Evolutionary conservation across 2,329 filamentous ascomycete genomes (phyloP).

Genomic region (Geosmithia morbida): DNA sequence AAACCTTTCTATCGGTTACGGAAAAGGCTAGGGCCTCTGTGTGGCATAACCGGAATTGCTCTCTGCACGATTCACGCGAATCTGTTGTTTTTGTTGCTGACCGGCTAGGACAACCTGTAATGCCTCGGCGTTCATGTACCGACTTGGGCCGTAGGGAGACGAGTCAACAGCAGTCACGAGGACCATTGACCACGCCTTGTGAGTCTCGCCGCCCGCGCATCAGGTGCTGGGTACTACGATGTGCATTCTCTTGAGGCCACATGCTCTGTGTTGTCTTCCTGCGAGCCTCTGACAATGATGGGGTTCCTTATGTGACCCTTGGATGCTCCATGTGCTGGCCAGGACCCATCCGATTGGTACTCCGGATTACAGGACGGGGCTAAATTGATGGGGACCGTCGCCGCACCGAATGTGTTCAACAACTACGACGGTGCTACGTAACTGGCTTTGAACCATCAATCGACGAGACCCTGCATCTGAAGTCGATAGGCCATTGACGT

Average conservation of each 20-base stretch:
- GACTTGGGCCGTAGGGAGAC: neutral
- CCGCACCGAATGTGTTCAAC: neutral
- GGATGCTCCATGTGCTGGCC: conserved; percentile 9
- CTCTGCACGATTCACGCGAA: neutral
- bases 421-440: neutral
- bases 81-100: neutral
- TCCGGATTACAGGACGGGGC: neutral
- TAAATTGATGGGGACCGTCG: neutral
- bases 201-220: neutral
- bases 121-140: neutral
- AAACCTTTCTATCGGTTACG: neutral
- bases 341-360: conserved; percentile 6
- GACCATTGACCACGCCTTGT: neutral
- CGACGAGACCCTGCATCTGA: conserved; percentile 1
- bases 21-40: neutral
- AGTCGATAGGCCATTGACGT: neutral
- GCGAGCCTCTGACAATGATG: neutral
- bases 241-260: no score
- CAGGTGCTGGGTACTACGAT: neutral
- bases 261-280: neutral
- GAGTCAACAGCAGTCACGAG: neutral
- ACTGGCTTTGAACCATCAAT: neutral
- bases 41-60: neutral
- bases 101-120: neutral
- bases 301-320: neutral